Conservation (phyloP, 108 stramenopile species). For the Stephanodiscus minutulus region DNA sequence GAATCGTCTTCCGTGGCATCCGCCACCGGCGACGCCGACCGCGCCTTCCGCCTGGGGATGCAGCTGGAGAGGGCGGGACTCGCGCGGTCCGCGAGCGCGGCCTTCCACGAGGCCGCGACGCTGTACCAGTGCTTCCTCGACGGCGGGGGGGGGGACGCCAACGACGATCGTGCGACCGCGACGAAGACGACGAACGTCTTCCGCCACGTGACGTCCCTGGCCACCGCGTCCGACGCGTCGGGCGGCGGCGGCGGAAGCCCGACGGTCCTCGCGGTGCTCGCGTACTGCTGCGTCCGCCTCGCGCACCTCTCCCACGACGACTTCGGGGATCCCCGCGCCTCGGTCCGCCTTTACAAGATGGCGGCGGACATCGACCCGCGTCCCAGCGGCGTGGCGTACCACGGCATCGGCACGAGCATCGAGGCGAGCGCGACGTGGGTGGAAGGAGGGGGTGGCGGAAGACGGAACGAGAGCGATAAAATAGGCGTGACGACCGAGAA, state of each 20-base stretch:
- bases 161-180: not conserved
- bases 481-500: not conserved
- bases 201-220: slow-evolving; percentile 69
- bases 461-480: too few relatives aligned
- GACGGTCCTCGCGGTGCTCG: slow-evolving; percentile 54
- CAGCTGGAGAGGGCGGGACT: slow-evolving; percentile 73
- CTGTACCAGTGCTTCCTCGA: slow-evolving; percentile 86
- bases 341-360: slow-evolving; percentile 65
- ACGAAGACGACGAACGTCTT: slow-evolving; percentile 44
- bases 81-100: slow-evolving; percentile 64
- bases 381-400: slow-evolving; percentile 63
- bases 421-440: slow-evolving; percentile 54
- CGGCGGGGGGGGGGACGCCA: not conserved
- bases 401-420: slow-evolving; percentile 67
- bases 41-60: slow-evolving; percentile 72
- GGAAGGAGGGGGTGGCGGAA: not conserved
- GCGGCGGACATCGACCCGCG: slow-evolving; percentile 65
- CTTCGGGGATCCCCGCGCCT: slow-evolving; percentile 77
- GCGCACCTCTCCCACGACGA: slow-evolving; percentile 78
- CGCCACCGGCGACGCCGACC: slow-evolving; percentile 74
- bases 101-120: slow-evolving; percentile 86
- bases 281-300: slow-evolving; percentile 72
- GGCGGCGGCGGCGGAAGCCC: slow-evolving; percentile 4
- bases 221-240: not conserved
- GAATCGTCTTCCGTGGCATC: slow-evolving; percentile 4